Evolutionary conservation across 305 asterid genomes (phyloP).

Genomic region (Nicotiana rustica): DNA sequence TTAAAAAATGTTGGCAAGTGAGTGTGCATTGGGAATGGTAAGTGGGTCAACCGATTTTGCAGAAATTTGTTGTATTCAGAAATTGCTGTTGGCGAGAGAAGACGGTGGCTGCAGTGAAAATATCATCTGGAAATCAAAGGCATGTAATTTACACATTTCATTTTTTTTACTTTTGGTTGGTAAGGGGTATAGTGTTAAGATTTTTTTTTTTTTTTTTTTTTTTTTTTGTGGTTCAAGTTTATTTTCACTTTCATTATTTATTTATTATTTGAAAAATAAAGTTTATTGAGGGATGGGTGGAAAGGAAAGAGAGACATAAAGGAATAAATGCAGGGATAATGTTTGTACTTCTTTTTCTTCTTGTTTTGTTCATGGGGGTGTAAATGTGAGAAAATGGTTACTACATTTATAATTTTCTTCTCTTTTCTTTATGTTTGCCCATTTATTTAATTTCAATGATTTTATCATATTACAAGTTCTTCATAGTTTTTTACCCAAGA

Average conservation of each 20-base stretch:
- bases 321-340: constrained; percentile 48
- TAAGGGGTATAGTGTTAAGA: constrained; percentile 34
- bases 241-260: constrained; percentile 56
- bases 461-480: neutral
- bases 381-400: constrained; percentile 54
- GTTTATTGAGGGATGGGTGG: constrained; percentile 34
- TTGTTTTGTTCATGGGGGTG: constrained; percentile 50
- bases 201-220: constrained; percentile 18
- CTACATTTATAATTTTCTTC: neutral
- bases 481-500: no score
- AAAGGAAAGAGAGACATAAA: constrained; percentile 32
- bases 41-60: constrained; percentile 58
- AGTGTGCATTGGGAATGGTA: constrained; percentile 42
- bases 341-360: constrained; percentile 35
- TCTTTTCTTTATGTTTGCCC: neutral
- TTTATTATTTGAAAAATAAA: constrained; percentile 58
- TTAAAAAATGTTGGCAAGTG: constrained; percentile 27
- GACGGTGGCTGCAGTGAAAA: constrained; percentile 41
- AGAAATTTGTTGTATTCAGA: constrained; percentile 52
- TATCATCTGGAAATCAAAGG: constrained; percentile 28
- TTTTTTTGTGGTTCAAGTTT: constrained; percentile 44
- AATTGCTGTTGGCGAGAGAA: constrained; percentile 40
- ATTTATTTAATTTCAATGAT: neutral
- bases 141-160: constrained; percentile 32
- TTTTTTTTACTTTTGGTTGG: neutral